Conservation (phyloP, 2,329 filamentous ascomycete genomes). For the Diaporthe aspalathi region DNA sequence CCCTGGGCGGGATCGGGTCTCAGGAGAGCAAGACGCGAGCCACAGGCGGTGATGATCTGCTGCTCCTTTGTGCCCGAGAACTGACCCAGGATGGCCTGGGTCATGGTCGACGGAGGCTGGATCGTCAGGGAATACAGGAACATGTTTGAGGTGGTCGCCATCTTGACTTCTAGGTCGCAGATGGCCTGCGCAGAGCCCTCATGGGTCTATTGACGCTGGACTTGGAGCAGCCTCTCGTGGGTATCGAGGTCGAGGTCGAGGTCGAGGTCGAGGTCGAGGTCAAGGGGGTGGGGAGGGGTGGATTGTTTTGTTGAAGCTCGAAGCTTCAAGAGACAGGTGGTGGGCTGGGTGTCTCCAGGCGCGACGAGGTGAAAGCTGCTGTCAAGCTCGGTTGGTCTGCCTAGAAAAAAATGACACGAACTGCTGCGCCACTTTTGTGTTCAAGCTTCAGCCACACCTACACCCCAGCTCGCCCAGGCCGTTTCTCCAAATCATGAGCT, state of each 20-base stretch:
- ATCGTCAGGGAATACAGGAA: conserved; percentile 98
- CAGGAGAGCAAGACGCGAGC: conserved; percentile 88
- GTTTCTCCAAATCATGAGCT: conserved; percentile 31
- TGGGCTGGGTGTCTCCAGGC: conserved; percentile 11
- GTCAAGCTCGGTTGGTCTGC: not conserved
- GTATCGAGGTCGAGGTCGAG: not conserved
- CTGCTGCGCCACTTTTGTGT: conserved; percentile 18
- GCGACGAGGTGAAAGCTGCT: conserved; percentile 15
- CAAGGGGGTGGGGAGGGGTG: conserved; percentile 3
- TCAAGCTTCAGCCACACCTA: conserved; percentile 32
- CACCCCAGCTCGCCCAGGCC: not conserved
- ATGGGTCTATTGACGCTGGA: conserved; percentile 33
- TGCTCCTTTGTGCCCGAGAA: conserved; percentile 97
- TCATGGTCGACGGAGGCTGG: conserved; percentile 89
- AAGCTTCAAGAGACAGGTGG: conserved; percentile 25
- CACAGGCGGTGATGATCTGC: conserved; percentile 94
- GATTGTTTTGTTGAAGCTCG: conserved; percentile 31
- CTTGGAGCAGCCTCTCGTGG: conserved; percentile 1
- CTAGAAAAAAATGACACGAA: conserved; percentile 18
- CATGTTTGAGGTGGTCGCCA: conserved; percentile 99
- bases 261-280: not conserved
- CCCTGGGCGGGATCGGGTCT: conserved; percentile 87
- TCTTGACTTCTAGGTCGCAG: conserved; percentile 65
- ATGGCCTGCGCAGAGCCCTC: conserved; percentile 60
- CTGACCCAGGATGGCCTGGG: conserved; percentile 91